These are phyloP conservation scores for Bruguiera parviflora DNA, from an alignment of 345 rosid genomes.

Conservation along the genomic window DNA sequence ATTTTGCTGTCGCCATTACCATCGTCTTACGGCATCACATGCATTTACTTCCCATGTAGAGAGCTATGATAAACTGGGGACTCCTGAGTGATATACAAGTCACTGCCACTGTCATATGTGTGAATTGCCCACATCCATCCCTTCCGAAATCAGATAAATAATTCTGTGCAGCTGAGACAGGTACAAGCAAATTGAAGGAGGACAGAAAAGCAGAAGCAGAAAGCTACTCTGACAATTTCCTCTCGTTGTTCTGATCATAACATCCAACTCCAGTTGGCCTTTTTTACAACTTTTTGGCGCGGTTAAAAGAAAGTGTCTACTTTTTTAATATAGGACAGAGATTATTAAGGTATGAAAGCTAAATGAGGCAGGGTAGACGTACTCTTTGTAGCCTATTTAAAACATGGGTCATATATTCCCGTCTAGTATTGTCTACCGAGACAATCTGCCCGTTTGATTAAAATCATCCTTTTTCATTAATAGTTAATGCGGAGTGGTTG, in stretches of 20 bases:
- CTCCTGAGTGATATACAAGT: no score
- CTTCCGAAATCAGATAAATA: conserved; percentile 8
- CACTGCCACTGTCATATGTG: no score
- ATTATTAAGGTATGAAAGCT: conserved; percentile 13
- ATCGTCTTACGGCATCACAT: no score
- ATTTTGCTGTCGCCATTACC: no score
- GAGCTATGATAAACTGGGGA: no score
- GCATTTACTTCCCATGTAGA: no score
- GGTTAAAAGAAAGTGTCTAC: conserved; percentile 1
- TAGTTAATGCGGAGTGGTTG: conserved; percentile 34
- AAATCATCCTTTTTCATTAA: conserved; percentile 35
- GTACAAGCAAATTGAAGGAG: conserved; percentile 18
- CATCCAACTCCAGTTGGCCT: conserved; percentile 24
- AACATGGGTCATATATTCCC: conserved; percentile 38
- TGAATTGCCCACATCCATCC: no score
- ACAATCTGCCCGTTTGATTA: conserved; percentile 32
- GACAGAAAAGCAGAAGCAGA: conserved; percentile 26
- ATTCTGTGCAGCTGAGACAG: conserved; percentile 16
- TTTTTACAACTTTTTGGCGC: not conserved
- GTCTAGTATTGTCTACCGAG: conserved; percentile 31
- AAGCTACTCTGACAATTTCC: conserved; percentile 24
- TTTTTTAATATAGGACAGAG: conserved; percentile 8
- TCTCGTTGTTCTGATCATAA: conserved; percentile 10
- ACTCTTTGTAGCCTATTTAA: conserved; percentile 19
- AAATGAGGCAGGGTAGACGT: conserved; percentile 27